Conservation (phyloP, 139 green algal genomes). For the Chlamydomonas sphaeroides region DNA sequence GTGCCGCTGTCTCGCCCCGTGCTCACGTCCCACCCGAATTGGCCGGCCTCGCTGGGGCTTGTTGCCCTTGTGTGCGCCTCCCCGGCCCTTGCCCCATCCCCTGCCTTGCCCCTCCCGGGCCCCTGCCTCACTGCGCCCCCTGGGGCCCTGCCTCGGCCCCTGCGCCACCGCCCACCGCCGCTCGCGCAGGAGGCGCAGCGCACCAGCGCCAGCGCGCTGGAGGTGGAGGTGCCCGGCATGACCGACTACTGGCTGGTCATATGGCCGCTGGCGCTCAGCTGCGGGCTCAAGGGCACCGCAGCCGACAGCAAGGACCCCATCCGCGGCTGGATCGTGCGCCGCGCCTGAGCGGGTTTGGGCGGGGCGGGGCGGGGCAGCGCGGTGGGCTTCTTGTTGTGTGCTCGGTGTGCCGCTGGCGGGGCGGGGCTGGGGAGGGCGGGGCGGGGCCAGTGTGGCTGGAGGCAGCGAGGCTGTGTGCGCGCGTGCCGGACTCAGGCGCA, state of each 20-base stretch:
- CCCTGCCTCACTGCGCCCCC: not conserved
- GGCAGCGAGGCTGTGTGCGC: no score
- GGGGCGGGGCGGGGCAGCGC: no score
- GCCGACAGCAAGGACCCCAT: constrained; percentile 24
- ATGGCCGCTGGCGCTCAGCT: constrained; percentile 15
- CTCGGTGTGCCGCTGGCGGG: no score
- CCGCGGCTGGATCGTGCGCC: constrained; percentile 10
- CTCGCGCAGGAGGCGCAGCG: not conserved
- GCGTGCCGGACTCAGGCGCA: no score
- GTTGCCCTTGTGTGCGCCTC: not conserved
- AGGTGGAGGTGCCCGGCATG: constrained; percentile 16
- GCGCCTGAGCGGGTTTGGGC: no score
- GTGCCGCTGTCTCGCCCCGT: not conserved
- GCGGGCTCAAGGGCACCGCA: not conserved
- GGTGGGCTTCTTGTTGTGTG: no score
- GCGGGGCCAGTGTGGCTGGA: no score
- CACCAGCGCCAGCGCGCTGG: not conserved
- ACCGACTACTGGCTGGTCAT: not conserved
- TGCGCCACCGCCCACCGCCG: no score
- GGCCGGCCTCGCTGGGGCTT: no score
- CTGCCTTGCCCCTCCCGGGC: not conserved
- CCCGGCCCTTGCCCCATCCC: not conserved
- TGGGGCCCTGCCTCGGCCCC: no score
- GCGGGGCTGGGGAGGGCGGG: no score
- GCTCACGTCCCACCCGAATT: not conserved